Percentiles rank a stretch among this genome's conserved stretches.
These are phyloP conservation scores for Senecio squalidus DNA, from an alignment of 140 eudicot species.

Conservation along the genomic window DNA sequence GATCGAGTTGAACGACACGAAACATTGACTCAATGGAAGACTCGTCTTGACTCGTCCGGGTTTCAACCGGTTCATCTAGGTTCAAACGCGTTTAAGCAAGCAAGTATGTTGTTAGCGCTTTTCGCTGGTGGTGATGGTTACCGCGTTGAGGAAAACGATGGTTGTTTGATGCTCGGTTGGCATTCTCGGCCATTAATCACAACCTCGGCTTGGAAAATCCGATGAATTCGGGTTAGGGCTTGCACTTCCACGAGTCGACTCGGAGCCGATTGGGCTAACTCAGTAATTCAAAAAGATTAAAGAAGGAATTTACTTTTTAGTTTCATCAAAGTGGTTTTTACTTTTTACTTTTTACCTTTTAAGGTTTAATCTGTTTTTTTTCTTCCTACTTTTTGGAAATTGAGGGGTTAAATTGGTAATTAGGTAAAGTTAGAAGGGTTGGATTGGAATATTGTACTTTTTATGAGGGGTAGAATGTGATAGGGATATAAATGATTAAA, in stretches of 20 bases:
- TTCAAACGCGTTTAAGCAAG: conserved; percentile 77
- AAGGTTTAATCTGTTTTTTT: conserved; percentile 3
- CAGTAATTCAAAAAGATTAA: conserved; percentile 12
- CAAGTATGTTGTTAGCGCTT: conserved; percentile 67
- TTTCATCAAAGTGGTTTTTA: conserved; percentile 21
- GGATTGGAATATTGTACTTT: conserved; percentile 24
- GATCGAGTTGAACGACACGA: conserved; percentile 84
- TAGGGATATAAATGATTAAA: conserved; percentile 5
- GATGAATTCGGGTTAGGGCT: conserved; percentile 12
- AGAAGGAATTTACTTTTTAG: conserved; percentile 23
- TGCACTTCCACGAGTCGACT: not conserved
- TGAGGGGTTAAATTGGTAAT: conserved; percentile 26
- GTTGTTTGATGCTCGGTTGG: conserved; percentile 94
- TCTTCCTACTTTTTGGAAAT: conserved; percentile 5
- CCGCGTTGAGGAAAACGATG: conserved; percentile 59
- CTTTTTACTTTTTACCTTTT: not conserved
- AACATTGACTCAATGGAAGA: conserved; percentile 57
- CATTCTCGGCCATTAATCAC: conserved; percentile 77
- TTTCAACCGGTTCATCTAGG: conserved; percentile 72
- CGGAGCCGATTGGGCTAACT: conserved; percentile 22
- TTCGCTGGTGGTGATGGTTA: conserved; percentile 91
- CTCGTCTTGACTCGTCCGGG: conserved; percentile 49
- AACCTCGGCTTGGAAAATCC: conserved; percentile 85
- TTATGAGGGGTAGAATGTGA: conserved; percentile 21
- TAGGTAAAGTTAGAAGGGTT: conserved; percentile 19